Percentiles rank a stretch among this genome's conserved stretches.
Conservation (phyloP, 139 green algal genomes). For the Micractinium sp. region DNA sequence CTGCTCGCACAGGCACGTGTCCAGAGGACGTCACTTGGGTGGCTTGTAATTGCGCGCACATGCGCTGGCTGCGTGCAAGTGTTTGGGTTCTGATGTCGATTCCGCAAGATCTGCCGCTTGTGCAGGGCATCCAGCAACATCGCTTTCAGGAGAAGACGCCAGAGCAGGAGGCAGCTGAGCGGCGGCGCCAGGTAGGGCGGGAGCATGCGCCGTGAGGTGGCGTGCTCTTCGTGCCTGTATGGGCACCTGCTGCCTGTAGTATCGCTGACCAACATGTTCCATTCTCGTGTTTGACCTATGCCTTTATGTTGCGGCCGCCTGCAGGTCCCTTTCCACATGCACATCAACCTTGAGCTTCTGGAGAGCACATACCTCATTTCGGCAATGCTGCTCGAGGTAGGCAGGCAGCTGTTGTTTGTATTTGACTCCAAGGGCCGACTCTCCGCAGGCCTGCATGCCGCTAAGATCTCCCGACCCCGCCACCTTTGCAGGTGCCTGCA, state of each 20-base stretch:
- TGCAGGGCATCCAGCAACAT: slow-evolving; percentile 51
- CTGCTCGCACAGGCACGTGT: slow-evolving; percentile 89
- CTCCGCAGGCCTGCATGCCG: background rate
- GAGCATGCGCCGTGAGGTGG: background rate
- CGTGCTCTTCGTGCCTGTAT: background rate
- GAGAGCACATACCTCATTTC: slow-evolving; percentile 92
- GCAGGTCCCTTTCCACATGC: slow-evolving; percentile 99
- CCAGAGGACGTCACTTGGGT: no score
- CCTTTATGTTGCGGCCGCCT: background rate
- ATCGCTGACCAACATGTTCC: background rate
- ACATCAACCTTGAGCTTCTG: slow-evolving; percentile 99
- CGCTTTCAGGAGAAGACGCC: slow-evolving; percentile 76
- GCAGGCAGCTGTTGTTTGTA: background rate
- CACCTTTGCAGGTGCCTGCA: slow-evolving; percentile 64
- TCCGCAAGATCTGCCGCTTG: background rate
- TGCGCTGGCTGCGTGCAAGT: background rate
- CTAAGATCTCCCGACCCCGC: background rate
- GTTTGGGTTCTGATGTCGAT: no score
- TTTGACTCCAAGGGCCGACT: background rate
- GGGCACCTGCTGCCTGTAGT: background rate
- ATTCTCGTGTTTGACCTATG: background rate
- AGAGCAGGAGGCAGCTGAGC: slow-evolving; percentile 97
- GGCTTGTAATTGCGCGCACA: no score
- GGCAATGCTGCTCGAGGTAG: slow-evolving; percentile 95
- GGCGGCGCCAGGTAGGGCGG: slow-evolving; percentile 74